phyloP scores from a whole-genome alignment of 164 flowering plant genomes.

The Vitis rotundifolia region DNA sequence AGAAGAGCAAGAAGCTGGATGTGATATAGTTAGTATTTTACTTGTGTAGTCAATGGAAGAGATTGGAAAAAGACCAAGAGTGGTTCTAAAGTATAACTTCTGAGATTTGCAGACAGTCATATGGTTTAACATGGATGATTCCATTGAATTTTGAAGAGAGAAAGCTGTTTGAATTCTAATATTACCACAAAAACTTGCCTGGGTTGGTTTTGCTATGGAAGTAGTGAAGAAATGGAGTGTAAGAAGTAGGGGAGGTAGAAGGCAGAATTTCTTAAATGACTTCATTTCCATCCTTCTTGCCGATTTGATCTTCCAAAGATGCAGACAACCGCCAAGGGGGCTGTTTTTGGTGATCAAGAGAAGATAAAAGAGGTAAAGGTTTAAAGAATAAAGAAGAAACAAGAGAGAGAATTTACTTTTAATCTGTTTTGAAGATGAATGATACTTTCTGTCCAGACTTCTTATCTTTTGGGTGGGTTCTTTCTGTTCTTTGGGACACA shows the following conservation, averaged over 20 bases:
- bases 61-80: slow-evolving; percentile 52
- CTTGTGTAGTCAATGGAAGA: slow-evolving; percentile 42
- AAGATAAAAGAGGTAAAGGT: slow-evolving; percentile 1
- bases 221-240: slow-evolving; percentile 12
- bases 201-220: slow-evolving; percentile 17
- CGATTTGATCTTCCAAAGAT: slow-evolving; percentile 1
- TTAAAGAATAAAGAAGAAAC: no score
- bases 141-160: slow-evolving; percentile 16
- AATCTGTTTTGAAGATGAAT: neutral
- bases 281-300: slow-evolving; percentile 24
- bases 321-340: neutral
- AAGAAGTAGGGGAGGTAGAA: slow-evolving; percentile 21
- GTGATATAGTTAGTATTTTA: slow-evolving; percentile 44
- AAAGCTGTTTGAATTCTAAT: slow-evolving; percentile 34
- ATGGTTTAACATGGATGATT: slow-evolving; percentile 19
- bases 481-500: neutral
- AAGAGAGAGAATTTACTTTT: slow-evolving; percentile 17
- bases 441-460: neutral
- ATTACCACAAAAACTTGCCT: slow-evolving; percentile 35
- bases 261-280: slow-evolving; percentile 12
- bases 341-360: slow-evolving; percentile 5
- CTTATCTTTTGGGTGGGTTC: neutral
- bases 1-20: slow-evolving; percentile 34
- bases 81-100: slow-evolving; percentile 55
- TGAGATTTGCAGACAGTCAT: slow-evolving; percentile 51